These are phyloP conservation scores for Calonectria pseudoreteaudii DNA, from an alignment of 2,329 filamentous ascomycete species.

Conservation along the genomic window DNA sequence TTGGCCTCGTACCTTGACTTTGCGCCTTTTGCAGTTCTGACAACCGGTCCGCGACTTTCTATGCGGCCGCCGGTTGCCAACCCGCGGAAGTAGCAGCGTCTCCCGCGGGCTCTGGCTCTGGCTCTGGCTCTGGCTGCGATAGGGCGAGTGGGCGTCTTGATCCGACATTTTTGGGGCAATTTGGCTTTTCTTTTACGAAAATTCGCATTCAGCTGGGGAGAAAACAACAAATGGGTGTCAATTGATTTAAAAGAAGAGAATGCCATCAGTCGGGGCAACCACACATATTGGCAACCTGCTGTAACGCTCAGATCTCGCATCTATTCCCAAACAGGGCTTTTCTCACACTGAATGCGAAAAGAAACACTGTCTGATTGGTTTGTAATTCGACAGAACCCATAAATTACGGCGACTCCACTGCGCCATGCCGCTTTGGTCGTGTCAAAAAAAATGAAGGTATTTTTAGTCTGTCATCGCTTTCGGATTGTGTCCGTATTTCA, in stretches of 20 bases:
- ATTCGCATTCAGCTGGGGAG: neutral
- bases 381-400: neutral
- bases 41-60: slow-evolving; percentile 7
- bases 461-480: neutral
- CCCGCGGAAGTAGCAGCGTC: neutral
- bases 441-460: neutral
- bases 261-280: neutral
- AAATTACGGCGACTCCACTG: neutral
- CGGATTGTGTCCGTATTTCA: neutral
- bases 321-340: neutral
- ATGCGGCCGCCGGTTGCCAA: neutral
- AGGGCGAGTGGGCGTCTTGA: neutral
- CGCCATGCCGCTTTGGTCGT: neutral
- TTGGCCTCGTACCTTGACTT: slow-evolving; percentile 3
- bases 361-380: neutral
- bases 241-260: neutral
- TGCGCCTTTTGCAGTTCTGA: slow-evolving; percentile 8
- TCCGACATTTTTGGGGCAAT: neutral
- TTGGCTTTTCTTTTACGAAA: neutral
- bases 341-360: neutral
- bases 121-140: neutral
- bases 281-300: neutral
- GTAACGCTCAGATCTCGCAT: neutral
- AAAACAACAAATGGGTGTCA: neutral
- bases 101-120: neutral